Conservation (phyloP, 441 rosid genomes). For the Pelargonium australe region DNA sequence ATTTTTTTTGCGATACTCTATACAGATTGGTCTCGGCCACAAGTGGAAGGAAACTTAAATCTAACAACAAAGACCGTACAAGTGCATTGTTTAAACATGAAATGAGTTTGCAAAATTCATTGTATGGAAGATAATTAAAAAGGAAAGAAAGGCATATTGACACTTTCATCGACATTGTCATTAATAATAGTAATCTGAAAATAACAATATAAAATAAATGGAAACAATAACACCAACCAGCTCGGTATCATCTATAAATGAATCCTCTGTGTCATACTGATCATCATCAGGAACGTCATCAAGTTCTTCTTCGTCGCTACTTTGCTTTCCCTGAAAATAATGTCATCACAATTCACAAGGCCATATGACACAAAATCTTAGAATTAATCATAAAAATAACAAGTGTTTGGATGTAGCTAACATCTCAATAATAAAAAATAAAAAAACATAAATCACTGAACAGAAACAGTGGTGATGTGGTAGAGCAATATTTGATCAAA, state of each 20-base stretch:
- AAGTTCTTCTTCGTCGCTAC: constrained; percentile 92
- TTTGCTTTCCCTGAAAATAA: constrained; percentile 75
- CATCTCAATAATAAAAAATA: no score
- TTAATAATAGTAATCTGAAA: neutral
- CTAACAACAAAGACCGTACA: neutral
- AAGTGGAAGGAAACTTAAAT: neutral
- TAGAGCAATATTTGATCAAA: no score
- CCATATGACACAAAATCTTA: constrained; percentile 12
- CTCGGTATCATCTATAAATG: constrained; percentile 93
- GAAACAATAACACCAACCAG: constrained; percentile 41
- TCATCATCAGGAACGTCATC: constrained; percentile 89
- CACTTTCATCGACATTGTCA: neutral
- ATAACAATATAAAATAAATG: neutral
- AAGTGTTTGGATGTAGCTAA: no score
- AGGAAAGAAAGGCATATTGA: neutral
- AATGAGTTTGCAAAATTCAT: neutral
- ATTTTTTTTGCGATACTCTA: neutral
- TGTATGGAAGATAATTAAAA: neutral
- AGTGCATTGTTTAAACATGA: neutral
- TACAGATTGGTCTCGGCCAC: neutral
- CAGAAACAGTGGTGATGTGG: no score
- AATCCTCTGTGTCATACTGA: constrained; percentile 96
- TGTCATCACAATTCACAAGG: constrained; percentile 18
- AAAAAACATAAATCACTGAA: no score
- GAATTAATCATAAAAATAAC: neutral